Conservation (phyloP, 163 green algal genomes). For the Botryococcus braunii region DNA sequence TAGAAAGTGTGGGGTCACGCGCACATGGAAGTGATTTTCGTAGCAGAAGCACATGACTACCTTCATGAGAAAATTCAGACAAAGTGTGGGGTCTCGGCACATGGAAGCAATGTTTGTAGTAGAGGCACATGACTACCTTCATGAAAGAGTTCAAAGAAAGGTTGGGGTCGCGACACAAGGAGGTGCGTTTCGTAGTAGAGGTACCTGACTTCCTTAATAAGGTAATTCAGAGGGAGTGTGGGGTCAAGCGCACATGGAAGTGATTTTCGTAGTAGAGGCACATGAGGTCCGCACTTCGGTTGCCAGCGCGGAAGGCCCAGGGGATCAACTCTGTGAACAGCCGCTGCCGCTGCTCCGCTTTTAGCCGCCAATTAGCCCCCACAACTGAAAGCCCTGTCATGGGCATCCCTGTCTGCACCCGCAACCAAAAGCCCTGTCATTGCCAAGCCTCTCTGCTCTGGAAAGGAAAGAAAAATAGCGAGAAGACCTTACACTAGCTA, state of each 20-base stretch:
- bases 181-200: too few species aligned
- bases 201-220: too few species aligned
- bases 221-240: too few species aligned
- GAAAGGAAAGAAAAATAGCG: too few species aligned
- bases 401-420: slow-evolving; percentile 87
- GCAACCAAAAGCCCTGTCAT: too few species aligned
- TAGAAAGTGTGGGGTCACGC: too few species aligned
- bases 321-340: slow-evolving; percentile 75
- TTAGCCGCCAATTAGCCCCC: slow-evolving; percentile 70
- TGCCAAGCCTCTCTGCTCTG: too few species aligned
- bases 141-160: too few species aligned
- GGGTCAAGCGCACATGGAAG: slow-evolving; percentile 63
- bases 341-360: slow-evolving; percentile 37
- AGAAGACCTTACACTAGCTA: too few species aligned
- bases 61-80: neutral
- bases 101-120: neutral
- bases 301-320: slow-evolving; percentile 80
- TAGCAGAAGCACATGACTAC: neutral
- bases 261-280: slow-evolving; percentile 90
- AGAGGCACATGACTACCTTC: neutral
- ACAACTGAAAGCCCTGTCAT: slow-evolving; percentile 82
- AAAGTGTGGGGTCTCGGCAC: neutral
- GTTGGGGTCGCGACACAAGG: too few species aligned
- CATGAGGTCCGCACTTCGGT: slow-evolving; percentile 75
- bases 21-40: neutral